A percentile compares a stretch with the other conserved stretches of the same genome.
Evolutionary conservation across 768 basidiomycete genomes (phyloP).

Genomic region (Favolaschia claudopus): DNA sequence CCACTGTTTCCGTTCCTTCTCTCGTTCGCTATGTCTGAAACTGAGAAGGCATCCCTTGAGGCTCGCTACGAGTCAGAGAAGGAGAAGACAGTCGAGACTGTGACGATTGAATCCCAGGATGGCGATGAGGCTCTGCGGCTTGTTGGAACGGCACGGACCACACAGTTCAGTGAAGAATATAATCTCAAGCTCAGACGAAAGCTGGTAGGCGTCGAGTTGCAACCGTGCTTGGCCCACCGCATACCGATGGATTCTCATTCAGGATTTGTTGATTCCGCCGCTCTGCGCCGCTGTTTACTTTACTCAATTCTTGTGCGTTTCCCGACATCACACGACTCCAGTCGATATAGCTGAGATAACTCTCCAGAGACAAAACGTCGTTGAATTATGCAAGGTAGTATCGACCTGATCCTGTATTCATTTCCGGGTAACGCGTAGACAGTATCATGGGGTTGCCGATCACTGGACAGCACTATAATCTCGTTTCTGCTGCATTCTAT

Average conservation of each 20-base stretch:
- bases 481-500: slow-evolving; percentile 71
- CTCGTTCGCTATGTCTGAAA: slow-evolving; percentile 7
- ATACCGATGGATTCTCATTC: neutral
- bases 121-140: slow-evolving; percentile 70
- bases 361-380: slow-evolving; percentile 70
- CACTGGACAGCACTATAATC: slow-evolving; percentile 67
- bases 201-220: slow-evolving; percentile 46
- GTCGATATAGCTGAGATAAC: no score
- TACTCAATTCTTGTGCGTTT: slow-evolving; percentile 65
- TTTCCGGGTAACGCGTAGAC: no score
- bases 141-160: slow-evolving; percentile 59
- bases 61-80: slow-evolving; percentile 33
- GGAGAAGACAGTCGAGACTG: slow-evolving; percentile 41
- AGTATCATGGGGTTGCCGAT: slow-evolving; percentile 76
- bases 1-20: neutral
- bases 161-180: slow-evolving; percentile 67
- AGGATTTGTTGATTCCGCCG: slow-evolving; percentile 63
- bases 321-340: no score
- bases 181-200: slow-evolving; percentile 64
- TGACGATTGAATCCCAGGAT: slow-evolving; percentile 45
- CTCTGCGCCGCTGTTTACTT: slow-evolving; percentile 73
- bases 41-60: slow-evolving; percentile 20
- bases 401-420: neutral
- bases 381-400: slow-evolving; percentile 74
- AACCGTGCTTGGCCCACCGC: neutral